Evolutionary conservation across 176 grass and related monocot species (phyloP).

Genomic region (Sorghum bicolor): DNA sequence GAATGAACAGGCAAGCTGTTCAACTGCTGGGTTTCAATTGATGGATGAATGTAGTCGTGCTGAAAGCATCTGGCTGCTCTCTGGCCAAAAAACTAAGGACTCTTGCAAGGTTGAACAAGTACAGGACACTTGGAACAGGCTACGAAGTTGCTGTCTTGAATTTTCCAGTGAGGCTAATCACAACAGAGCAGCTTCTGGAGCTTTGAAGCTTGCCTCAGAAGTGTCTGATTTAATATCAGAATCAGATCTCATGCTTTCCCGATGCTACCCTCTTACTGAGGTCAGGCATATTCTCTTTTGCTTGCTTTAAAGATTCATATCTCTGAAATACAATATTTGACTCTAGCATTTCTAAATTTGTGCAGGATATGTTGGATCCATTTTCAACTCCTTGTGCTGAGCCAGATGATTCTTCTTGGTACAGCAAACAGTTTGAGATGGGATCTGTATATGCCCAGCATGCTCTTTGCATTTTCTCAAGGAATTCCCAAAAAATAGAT

Average conservation of each 20-base stretch:
- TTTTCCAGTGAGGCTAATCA: constrained; percentile 42
- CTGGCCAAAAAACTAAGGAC: constrained; percentile 40
- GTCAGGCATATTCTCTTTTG: constrained; percentile 43
- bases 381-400: constrained; percentile 47
- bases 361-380: constrained; percentile 74
- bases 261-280: constrained; percentile 46
- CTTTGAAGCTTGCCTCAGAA: constrained; percentile 54
- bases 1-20: constrained; percentile 48
- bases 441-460: constrained; percentile 82
- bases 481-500: constrained; percentile 24
- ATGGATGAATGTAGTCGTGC: constrained; percentile 95
- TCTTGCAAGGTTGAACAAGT: constrained; percentile 46
- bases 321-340: constrained; percentile 27
- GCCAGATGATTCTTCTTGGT: constrained; percentile 61
- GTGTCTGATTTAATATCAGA: constrained; percentile 76
- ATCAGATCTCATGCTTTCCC: constrained; percentile 69
- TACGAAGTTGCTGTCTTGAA: constrained; percentile 48
- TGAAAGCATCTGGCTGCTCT: constrained; percentile 45
- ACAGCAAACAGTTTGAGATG: constrained; percentile 61
- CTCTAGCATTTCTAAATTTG: constrained; percentile 29
- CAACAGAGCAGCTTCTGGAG: constrained; percentile 40
- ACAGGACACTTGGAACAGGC: constrained; percentile 76
- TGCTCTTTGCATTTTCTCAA: constrained; percentile 64
- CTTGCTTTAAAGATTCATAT: constrained; percentile 9
- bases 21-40: constrained; percentile 50